A percentile compares a stretch with the other conserved stretches of the same genome.
Evolutionary conservation across 495 filamentous ascomycete genomes (phyloP).

Genomic region (Aspergillus baeticus): DNA sequence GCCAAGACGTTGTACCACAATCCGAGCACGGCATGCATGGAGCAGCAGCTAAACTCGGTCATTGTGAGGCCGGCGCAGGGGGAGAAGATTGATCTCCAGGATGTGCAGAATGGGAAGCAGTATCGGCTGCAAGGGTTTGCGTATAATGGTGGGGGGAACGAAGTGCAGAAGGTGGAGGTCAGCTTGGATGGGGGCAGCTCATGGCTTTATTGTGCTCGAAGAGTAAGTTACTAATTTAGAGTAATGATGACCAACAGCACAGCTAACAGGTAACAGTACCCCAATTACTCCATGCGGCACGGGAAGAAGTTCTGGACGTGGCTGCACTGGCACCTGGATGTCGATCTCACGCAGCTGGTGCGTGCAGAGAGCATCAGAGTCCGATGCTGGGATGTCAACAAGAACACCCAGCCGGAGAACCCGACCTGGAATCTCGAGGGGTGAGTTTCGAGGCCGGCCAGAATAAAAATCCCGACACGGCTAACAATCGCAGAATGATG

Average conservation of each 20-base stretch:
- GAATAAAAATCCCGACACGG: background rate
- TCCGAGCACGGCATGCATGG: conserved; percentile 17
- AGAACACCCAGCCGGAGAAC: conserved; percentile 24
- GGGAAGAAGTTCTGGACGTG: conserved; percentile 23
- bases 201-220: conserved; percentile 36
- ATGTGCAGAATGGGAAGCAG: conserved; percentile 16
- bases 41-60: conserved; percentile 22
- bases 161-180: conserved; percentile 54
- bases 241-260: too few relatives aligned
- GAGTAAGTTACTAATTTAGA: background rate
- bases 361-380: conserved; percentile 18
- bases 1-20: conserved; percentile 17
- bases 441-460: too few relatives aligned
- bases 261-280: conserved; percentile 12
- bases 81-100: conserved; percentile 22
- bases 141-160: conserved; percentile 57
- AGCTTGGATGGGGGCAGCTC: conserved; percentile 52
- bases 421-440: conserved; percentile 27
- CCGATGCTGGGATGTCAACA: conserved; percentile 18
- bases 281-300: conserved; percentile 17
- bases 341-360: conserved; percentile 5
- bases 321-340: conserved; percentile 22
- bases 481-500: conserved; percentile 33
- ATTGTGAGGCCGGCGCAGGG: conserved; percentile 24
- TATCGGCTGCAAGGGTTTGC: conserved; percentile 53